Evolutionary conservation across 2,329 filamentous ascomycete genomes (phyloP), one percentile per base, ranked within the genome.

Genomic region (Apiospora koreana): DNA sequence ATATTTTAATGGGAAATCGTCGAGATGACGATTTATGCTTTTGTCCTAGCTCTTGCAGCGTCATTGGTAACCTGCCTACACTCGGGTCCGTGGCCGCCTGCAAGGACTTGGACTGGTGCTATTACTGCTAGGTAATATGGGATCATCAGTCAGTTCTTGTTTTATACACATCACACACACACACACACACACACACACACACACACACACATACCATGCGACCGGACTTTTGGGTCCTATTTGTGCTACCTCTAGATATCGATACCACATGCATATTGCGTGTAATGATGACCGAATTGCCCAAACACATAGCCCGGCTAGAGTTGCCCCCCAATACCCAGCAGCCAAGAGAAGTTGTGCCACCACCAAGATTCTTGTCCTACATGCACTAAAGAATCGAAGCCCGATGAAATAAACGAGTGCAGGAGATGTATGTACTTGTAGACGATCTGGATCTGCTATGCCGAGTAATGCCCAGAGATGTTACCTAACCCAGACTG

Each of bases 111-210:
- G 54, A 43, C 42, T 67, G 65, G 45, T 67, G 65, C 65, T 43
- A 31, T 67, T 67, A 67, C 65, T 67, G n/a, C 45, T 35, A 67
- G 42, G 65, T 67, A 67, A 43, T 67, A 28, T 45, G 7, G 65
- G 65, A 67, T 67, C 65, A 42, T 46, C 65, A 67, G 65, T 46
- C 42, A 31, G 42, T 46, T 66, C 28, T 67, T 46, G 45, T 46
- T 67, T 67, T 43, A 35, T 8, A 35, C 8, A n/a, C n/a, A n/a
- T n/a, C n/a, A n/a, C n/a, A n/a, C n/a, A n/a, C 9, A 41, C 38
- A 41, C 38, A 41, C 14, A 41, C 38, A 41, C 41, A 46, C 54
- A n/a, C 25, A 58, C 28, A 35, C 50, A 25, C 48, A 50, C 45
- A 46, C 45, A 23, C n/a, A 25, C 46, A 25, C 28, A 16, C 31